Evolutionary conservation across 2,329 filamentous ascomycete genomes (phyloP).

Genomic region (Fusarium falciforme): DNA sequence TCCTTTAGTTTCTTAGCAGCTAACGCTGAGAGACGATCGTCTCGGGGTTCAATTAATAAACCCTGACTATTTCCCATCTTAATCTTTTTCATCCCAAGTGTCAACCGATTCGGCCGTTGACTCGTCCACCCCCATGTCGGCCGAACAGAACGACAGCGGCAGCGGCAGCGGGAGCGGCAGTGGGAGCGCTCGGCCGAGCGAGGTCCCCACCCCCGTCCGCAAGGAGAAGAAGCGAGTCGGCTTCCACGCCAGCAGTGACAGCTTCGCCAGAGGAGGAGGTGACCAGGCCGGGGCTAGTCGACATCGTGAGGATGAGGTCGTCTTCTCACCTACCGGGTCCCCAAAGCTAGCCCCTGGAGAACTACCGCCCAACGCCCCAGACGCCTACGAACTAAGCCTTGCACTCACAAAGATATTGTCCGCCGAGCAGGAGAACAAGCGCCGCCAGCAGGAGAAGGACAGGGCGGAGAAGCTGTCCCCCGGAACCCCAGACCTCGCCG

Average conservation of each 20-base stretch:
- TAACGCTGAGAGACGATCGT: conserved; percentile 31
- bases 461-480: conserved; percentile 6
- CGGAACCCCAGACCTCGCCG: conserved; percentile 28
- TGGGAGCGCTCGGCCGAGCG: conserved; percentile 35
- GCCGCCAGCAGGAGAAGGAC: conserved; percentile 26
- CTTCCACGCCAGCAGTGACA: conserved; percentile 50
- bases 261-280: conserved; percentile 17
- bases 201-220: conserved; percentile 46
- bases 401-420: conserved; percentile 54
- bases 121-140: conserved; percentile 27
- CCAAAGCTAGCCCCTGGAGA: conserved; percentile 40
- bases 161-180: conserved; percentile 39
- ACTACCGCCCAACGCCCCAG: conserved; percentile 50
- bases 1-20: conserved; percentile 20
- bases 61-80: conserved; percentile 2
- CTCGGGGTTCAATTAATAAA: conserved; percentile 13
- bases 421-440: conserved; percentile 44
- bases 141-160: conserved; percentile 43
- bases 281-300: conserved; percentile 3
- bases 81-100: background rate
- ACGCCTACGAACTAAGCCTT: conserved; percentile 52
- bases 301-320: conserved; percentile 29
- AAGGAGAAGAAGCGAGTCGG: conserved; percentile 57
- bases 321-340: conserved; percentile 43
- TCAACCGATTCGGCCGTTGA: background rate